Base-by-base conservation (phyloP, 1,284 basidiomycete genomes). In the Cryptococcus depauperatus region DNA sequence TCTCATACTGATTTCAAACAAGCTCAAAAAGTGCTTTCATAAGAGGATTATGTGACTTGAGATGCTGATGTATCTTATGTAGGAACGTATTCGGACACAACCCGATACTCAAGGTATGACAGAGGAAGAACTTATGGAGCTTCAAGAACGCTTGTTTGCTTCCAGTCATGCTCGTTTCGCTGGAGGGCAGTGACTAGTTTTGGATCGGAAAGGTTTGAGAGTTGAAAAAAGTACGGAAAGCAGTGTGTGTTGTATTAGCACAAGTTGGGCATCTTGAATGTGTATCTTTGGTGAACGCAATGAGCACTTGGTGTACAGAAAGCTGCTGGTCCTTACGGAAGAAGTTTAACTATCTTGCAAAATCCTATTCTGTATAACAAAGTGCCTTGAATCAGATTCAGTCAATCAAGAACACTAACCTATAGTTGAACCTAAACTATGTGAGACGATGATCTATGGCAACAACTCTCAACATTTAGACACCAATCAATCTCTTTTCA, bases 61-160 rank as follows among this genome's bases (percentile, higher is more conserved):
- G 5, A 11, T 29, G 25, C 43, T 37, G 26, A 44, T 26, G 13
- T 21, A n/a, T 3, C 14, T 9, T 10, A 4, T 25, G 21, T 37
- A 63, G 57, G 65, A 69, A 43, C 59, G 65, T 10, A 89, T 89
- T 66, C 82, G 84, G 9, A 84, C 85, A 37, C 89, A 90, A 69
- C 79, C 90, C 59, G 87, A 91, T 61, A 81, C 84, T 52, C 89
- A 86, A 35, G 93, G 92, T 23, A 75, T 96, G 71, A 85, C 87
- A 11, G 83, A 89, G 63, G 93, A 91, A 64, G 87, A 98, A 66
- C 78, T 97, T 26, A 74, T 85, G 41, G 81, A 80, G 47, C 79
- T 85, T 62, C 93, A 98, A 73, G 87, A 96, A 69, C 78, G 81
- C 54, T 75, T 98, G 32, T 98, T 98, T 61, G 91, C 90, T 11